Evolutionary conservation across 768 basidiomycete genomes (phyloP), one percentile per base, ranked within the genome.

Genomic region (Paxillus involutus): DNA sequence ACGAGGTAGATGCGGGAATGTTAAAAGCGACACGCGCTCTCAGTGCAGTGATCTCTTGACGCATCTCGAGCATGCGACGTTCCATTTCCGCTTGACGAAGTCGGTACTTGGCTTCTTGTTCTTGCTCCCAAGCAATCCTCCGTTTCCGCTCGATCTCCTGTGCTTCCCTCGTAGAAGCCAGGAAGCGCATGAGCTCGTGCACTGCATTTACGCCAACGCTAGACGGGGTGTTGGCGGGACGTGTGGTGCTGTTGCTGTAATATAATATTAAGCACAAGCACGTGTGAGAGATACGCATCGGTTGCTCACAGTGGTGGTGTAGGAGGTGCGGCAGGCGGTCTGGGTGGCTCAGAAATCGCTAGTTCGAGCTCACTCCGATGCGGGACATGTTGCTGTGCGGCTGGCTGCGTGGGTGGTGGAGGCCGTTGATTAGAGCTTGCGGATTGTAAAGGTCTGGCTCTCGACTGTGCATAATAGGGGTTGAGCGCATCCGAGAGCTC

Each of bases 401-500:
- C 63, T 26, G 63, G 64, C 6, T 67, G 65, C 37, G 66, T 59
- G 3, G 66, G 59, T 41, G 73, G 68, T 6, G 62, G 49, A 32
- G 26, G 63, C 57, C 9, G 71, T 53, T 45, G 70, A 29, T 44
- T 54, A 42, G 47, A 33, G 39, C 30, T 51, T 7, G 55, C 30
- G n/a, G 17, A 40, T 9, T 61, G 59, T 0, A 63, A 55, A 3
- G 64, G 53, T 40, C 76, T 67, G 17, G 68, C 59, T 56, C 79
- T 71, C 16, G 73, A 62, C 49, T 80, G 80, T 35, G 75, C 76
- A 53, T 80, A 75, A 64, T 83, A 75, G 11, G 88, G 88, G 67
- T 90, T 91, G 62, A 91, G 83, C 6, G 89, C 89, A 65, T 91
- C 83, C 9, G 85, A 85, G 52, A 91, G 82, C 69, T 90, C 87